These are phyloP conservation scores for Fusarium nodosum DNA, from an alignment of 2,329 filamentous ascomycete genomes.

Conservation along the genomic window DNA sequence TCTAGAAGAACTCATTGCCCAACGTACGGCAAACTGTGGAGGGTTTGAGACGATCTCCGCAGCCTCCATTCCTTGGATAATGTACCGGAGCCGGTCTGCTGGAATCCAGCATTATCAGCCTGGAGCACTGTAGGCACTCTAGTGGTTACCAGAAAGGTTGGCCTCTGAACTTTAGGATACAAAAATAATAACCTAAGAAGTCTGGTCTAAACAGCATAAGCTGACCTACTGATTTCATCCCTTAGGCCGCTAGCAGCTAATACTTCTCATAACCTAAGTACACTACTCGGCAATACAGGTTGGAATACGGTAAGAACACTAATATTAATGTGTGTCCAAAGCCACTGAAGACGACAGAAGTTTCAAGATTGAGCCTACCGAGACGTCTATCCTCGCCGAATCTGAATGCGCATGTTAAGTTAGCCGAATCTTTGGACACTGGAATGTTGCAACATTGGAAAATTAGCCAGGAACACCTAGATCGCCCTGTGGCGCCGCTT, in stretches of 20 bases:
- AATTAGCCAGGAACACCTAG: neutral
- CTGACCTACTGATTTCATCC: too few species aligned
- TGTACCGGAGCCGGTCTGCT: neutral
- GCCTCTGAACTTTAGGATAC: too few species aligned
- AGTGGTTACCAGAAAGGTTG: too few species aligned
- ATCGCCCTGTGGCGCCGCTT: neutral
- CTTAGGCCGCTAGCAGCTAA: too few species aligned
- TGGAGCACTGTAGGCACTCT: too few species aligned
- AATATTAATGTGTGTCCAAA: too few species aligned
- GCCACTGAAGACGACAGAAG: neutral
- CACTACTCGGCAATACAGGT: too few species aligned
- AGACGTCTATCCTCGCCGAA: fast-evolving
- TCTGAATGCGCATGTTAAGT: neutral
- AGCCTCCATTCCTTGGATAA: neutral
- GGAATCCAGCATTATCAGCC: too few species aligned
- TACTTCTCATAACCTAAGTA: too few species aligned
- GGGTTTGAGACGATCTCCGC: neutral
- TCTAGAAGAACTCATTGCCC: neutral
- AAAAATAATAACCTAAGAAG: too few species aligned
- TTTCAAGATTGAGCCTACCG: neutral
- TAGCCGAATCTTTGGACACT: neutral
- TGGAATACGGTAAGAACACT: too few species aligned
- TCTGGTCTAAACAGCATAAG: too few species aligned
- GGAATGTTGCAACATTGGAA: neutral
- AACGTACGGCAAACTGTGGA: neutral